These are phyloP conservation scores for Diplosphaera chodatii DNA, from an alignment of 139 green algal species.

Conservation along the genomic window DNA sequence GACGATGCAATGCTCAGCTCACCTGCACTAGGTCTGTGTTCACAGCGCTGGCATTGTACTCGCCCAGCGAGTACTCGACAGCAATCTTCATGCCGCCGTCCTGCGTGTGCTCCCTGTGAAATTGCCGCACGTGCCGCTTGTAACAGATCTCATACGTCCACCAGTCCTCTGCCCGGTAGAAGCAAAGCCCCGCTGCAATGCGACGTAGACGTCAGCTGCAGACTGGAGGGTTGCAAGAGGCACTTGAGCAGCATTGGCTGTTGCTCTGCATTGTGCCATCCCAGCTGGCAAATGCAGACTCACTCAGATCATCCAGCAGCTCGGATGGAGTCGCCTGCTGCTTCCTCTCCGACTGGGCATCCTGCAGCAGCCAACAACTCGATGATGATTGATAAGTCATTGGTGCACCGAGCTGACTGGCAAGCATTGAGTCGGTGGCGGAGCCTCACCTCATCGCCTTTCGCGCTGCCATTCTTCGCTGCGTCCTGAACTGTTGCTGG, in stretches of 20 bases:
- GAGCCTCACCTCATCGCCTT: neutral
- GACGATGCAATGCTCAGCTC: too few relatives aligned
- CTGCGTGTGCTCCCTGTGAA: slow-evolving; percentile 45
- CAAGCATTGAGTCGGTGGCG: too few relatives aligned
- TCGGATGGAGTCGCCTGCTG: neutral
- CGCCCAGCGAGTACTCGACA: slow-evolving; percentile 51
- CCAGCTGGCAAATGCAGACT: neutral
- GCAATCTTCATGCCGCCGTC: neutral
- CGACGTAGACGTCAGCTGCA: neutral
- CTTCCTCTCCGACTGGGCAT: too few relatives aligned
- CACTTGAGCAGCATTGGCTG: too few relatives aligned
- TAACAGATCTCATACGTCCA: slow-evolving; percentile 92
- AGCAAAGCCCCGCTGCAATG: slow-evolving; percentile 16
- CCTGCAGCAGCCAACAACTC: neutral
- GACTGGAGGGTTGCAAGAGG: too few relatives aligned
- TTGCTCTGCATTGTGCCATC: too few relatives aligned
- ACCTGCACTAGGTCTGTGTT: slow-evolving; percentile 38
- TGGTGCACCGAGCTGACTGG: too few relatives aligned
- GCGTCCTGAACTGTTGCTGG: neutral
- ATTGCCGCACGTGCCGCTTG: slow-evolving; percentile 67
- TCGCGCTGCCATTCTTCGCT: neutral
- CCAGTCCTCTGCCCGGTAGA: slow-evolving; percentile 71
- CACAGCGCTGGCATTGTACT: slow-evolving; percentile 27
- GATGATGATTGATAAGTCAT: too few relatives aligned
- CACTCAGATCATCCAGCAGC: neutral